Conservation (phyloP, 805 yeast genomes). For the Zygosaccharomyces siamensis region DNA sequence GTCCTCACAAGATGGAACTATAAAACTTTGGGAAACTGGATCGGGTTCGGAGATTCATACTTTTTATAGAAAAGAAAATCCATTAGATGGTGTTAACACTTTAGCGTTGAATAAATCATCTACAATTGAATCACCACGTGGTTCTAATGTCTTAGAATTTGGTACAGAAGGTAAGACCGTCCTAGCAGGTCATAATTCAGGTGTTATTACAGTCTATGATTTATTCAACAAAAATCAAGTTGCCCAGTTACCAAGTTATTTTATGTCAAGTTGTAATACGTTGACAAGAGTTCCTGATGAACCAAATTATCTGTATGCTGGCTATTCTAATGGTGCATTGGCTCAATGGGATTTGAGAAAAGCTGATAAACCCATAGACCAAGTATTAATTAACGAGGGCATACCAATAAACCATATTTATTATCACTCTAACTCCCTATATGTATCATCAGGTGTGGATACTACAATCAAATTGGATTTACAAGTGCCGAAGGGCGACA, state of each 20-base stretch:
- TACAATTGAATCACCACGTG: not conserved
- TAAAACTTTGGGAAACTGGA: constrained; percentile 69
- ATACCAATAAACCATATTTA: constrained; percentile 21
- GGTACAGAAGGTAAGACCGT: constrained; percentile 45
- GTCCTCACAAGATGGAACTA: constrained; percentile 49
- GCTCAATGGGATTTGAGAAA: constrained; percentile 41
- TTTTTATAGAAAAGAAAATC: constrained; percentile 36
- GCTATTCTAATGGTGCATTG: constrained; percentile 35
- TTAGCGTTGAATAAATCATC: constrained; percentile 14
- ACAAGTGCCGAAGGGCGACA: not conserved
- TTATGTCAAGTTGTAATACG: constrained; percentile 26
- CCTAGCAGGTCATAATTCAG: constrained; percentile 41
- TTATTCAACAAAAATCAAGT: constrained; percentile 27
- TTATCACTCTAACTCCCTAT: constrained; percentile 8
- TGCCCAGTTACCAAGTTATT: constrained; percentile 25
- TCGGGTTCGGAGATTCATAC: constrained; percentile 43
- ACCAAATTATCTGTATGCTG: constrained; percentile 27
- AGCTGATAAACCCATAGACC: constrained; percentile 12
- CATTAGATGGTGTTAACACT: constrained; percentile 36
- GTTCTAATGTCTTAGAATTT: constrained; percentile 39
- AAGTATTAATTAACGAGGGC: constrained; percentile 16
- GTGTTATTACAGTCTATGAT: constrained; percentile 41
- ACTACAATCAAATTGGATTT: constrained; percentile 14
- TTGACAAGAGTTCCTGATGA: constrained; percentile 6
- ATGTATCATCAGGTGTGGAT: constrained; percentile 39